Evolutionary conservation across 2,329 filamentous ascomycete species (phyloP).

Genomic region (Neocucurbitaria cava): DNA sequence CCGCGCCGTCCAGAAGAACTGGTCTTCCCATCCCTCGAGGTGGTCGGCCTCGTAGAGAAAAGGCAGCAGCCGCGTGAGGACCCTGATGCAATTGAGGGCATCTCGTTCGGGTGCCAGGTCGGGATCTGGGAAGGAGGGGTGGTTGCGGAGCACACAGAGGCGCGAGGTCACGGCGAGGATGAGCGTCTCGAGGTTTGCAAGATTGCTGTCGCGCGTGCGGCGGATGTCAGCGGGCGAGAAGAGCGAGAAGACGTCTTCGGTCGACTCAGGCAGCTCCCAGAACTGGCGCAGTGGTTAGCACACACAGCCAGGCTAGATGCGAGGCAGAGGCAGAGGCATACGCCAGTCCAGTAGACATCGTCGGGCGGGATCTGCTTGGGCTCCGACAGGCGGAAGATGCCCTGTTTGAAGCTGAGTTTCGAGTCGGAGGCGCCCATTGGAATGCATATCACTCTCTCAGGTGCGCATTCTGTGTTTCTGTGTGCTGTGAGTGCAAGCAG

Average conservation of each 20-base stretch:
- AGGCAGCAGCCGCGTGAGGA: conserved; percentile 87
- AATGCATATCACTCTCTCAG: conserved; percentile 42
- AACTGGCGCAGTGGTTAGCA: conserved; percentile 65
- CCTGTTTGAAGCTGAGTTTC: conserved; percentile 98
- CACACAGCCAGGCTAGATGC: too few relatives aligned
- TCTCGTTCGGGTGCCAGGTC: conserved; percentile 84
- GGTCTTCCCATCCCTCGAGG: conserved; percentile 84
- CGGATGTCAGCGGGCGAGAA: conserved; percentile 84
- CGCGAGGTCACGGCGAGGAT: conserved; percentile 84
- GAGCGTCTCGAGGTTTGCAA: conserved; percentile 89
- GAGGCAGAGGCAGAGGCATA: conserved; percentile 54
- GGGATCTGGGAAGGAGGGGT: conserved; percentile 87
- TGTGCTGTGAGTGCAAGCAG: conserved; percentile 10
- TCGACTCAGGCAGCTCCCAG: conserved; percentile 95
- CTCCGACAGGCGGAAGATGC: conserved; percentile 95
- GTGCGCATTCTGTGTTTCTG: conserved; percentile 23
- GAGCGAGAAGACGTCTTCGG: conserved; percentile 95
- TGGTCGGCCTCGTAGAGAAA: conserved; percentile 91
- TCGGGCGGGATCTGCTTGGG: conserved; percentile 85
- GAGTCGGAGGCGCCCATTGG: conserved; percentile 97
- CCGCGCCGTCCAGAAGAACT: conserved; percentile 87
- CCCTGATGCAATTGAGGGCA: conserved; percentile 92
- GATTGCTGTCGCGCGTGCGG: conserved; percentile 81
- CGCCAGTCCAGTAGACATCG: conserved; percentile 91
- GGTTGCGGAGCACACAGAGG: conserved; percentile 81